Conservation (phyloP, 2,329 filamentous ascomycete species). For the Cladosporium sp. region DNA sequence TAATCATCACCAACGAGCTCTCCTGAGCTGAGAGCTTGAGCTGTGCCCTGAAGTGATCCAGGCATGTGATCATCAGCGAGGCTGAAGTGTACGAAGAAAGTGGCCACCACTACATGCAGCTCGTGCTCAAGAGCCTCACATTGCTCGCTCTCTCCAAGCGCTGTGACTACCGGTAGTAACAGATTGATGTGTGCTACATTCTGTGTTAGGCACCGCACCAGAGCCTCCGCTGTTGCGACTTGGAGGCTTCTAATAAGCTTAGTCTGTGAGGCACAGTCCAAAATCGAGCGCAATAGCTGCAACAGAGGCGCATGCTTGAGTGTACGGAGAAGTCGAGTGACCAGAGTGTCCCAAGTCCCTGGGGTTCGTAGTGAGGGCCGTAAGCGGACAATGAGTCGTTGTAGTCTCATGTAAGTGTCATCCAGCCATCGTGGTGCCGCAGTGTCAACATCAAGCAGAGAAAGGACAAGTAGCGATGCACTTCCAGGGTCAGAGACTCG, state of each 20-base stretch:
- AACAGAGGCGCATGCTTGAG: constrained; percentile 1
- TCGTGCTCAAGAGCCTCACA: constrained; percentile 17
- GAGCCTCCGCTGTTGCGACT: background rate
- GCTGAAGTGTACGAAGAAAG: background rate
- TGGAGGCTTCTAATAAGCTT: background rate
- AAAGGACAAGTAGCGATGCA: constrained; percentile 25
- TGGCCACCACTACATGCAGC: background rate
- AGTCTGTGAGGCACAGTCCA: background rate
- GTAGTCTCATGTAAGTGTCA: constrained; percentile 21
- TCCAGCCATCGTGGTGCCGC: constrained; percentile 20
- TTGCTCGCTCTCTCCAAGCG: constrained; percentile 9
- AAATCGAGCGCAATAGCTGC: background rate
- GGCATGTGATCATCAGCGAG: background rate
- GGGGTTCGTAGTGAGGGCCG: constrained; percentile 16
- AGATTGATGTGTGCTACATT: constrained; percentile 17
- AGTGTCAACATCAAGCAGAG: constrained; percentile 18
- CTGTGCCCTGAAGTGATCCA: background rate
- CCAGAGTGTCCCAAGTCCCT: constrained; percentile 19
- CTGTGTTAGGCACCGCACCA: background rate
- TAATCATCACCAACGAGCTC: background rate
- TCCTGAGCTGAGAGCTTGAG: background rate
- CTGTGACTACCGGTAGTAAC: constrained; percentile 17
- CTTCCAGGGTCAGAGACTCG: constrained; percentile 15
- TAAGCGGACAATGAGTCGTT: constrained; percentile 12
- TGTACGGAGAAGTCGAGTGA: constrained; percentile 16